phyloP scores from a whole-genome alignment of 2,329 filamentous ascomycete genomes.

The Sporothrix euskadiensis region DNA sequence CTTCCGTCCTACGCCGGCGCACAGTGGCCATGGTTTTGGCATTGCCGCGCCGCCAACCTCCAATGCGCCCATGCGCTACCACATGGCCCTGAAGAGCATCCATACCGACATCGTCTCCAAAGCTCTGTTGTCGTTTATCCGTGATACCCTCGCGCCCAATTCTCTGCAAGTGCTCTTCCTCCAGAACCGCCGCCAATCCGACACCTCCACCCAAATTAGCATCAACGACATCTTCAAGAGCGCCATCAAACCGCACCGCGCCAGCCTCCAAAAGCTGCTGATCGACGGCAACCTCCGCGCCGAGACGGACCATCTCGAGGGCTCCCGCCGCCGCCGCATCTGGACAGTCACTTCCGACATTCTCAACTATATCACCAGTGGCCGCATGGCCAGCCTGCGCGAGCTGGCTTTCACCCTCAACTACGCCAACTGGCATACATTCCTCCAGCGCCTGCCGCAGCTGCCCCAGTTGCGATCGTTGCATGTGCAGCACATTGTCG shows the following conservation, averaged over 20 bases:
- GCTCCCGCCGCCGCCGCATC: slow-evolving; percentile 56
- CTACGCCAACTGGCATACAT: slow-evolving; percentile 79
- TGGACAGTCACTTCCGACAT: slow-evolving; percentile 73
- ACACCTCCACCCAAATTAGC: slow-evolving; percentile 54
- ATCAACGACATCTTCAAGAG: slow-evolving; percentile 71
- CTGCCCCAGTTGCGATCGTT: slow-evolving; percentile 65
- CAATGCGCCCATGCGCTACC: slow-evolving; percentile 51
- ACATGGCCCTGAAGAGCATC: slow-evolving; percentile 68
- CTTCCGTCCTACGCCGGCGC: slow-evolving; percentile 50
- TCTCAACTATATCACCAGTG: slow-evolving; percentile 72
- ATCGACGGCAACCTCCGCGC: slow-evolving; percentile 67
- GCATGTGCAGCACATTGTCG: slow-evolving; percentile 37
- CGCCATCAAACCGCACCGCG: slow-evolving; percentile 67
- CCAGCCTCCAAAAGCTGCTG: slow-evolving; percentile 70
- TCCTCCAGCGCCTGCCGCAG: slow-evolving; percentile 72
- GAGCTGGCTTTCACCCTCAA: slow-evolving; percentile 73
- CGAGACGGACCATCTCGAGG: slow-evolving; percentile 36
- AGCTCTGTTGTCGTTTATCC: slow-evolving; percentile 70
- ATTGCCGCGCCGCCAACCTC: slow-evolving; percentile 31
- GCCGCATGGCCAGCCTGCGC: slow-evolving; percentile 68
- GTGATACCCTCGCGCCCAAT: slow-evolving; percentile 75
- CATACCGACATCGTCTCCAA: slow-evolving; percentile 73
- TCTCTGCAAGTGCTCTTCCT: slow-evolving; percentile 77
- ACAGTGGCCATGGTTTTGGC: slow-evolving; percentile 35
- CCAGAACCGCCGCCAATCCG: slow-evolving; percentile 61